Evolutionary conservation across 371 early-diverging fungal genomes (phyloP).

Genomic region (Apophysomyces variabilis): DNA sequence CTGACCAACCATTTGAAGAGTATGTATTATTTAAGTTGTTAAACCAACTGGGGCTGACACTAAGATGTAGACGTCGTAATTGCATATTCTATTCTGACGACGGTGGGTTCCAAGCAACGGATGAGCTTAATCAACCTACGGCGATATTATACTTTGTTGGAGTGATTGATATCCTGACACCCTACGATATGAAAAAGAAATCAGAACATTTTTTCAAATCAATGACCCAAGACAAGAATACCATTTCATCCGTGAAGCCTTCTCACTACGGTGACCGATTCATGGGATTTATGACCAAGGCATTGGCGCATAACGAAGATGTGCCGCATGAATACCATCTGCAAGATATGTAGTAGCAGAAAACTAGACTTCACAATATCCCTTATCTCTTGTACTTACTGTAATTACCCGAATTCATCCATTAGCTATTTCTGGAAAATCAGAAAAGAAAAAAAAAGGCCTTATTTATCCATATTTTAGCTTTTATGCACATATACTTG

Average conservation of each 20-base stretch:
- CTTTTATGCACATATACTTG: background rate
- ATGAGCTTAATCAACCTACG: constrained; percentile 65
- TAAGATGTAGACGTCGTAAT: constrained; percentile 54
- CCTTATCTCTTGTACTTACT: background rate
- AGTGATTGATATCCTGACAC: constrained; percentile 97
- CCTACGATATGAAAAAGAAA: constrained; percentile 88
- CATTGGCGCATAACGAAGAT: constrained; percentile 37
- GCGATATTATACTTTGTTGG: constrained; percentile 90
- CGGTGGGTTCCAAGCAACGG: constrained; percentile 89
- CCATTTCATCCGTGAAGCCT: constrained; percentile 93
- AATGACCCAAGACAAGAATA: constrained; percentile 74
- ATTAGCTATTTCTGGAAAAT: background rate
- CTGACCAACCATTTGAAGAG: constrained; percentile 54
- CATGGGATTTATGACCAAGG: constrained; percentile 40
- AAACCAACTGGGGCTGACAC: background rate
- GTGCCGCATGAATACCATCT: constrained; percentile 37
- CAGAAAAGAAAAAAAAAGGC: background rate
- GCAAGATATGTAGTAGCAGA: background rate
- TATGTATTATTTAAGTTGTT: constrained; percentile 22
- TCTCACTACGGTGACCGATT: constrained; percentile 86
- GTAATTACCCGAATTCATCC: background rate
- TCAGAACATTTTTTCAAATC: constrained; percentile 90
- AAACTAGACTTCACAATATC: background rate
- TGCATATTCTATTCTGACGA: constrained; percentile 89
- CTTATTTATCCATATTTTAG: background rate